phyloP scores from a whole-genome alignment of 2,329 filamentous ascomycete species.

The Trichoderma brevicompactum region DNA sequence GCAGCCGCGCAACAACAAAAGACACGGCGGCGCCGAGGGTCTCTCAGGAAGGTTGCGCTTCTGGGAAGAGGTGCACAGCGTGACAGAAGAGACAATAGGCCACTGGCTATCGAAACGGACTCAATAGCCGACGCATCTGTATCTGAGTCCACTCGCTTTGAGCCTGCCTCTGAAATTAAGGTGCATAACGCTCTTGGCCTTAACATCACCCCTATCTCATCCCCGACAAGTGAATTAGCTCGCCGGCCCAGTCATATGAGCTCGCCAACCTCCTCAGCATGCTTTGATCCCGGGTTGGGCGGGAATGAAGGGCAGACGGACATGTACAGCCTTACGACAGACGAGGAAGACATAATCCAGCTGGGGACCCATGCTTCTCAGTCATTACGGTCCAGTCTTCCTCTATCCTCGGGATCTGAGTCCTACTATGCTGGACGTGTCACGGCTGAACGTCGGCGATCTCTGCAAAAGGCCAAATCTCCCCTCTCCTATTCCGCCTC shows the following conservation, averaged over 20 bases:
- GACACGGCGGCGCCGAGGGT: slow-evolving; percentile 75
- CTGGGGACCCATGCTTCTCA: slow-evolving; percentile 57
- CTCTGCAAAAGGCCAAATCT: slow-evolving; percentile 60
- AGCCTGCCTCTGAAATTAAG: slow-evolving; percentile 33
- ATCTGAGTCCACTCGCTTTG: slow-evolving; percentile 30
- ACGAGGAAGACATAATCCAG: slow-evolving; percentile 78
- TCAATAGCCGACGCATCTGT: slow-evolving; percentile 35
- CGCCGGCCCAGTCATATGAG: slow-evolving; percentile 39
- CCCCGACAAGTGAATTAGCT: slow-evolving; percentile 53
- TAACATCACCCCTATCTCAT: slow-evolving; percentile 52
- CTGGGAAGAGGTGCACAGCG: slow-evolving; percentile 73
- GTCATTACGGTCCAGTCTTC: slow-evolving; percentile 47
- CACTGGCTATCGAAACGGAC: slow-evolving; percentile 49
- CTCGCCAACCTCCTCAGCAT: slow-evolving; percentile 32
- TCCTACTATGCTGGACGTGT: slow-evolving; percentile 60
- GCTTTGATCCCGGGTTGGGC: slow-evolving; percentile 31
- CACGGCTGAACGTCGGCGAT: slow-evolving; percentile 52
- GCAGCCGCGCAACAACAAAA: slow-evolving; percentile 49
- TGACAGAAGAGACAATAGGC: slow-evolving; percentile 59
- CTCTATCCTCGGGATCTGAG: slow-evolving; percentile 62
- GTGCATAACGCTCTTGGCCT: slow-evolving; percentile 50
- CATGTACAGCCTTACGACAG: slow-evolving; percentile 68
- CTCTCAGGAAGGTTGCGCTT: slow-evolving; percentile 83
- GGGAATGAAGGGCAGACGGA: slow-evolving; percentile 35
- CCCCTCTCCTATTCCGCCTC: slow-evolving; percentile 61